Base-by-base conservation (phyloP, 768 basidiomycete genomes). In the Boletus speciosus region DNA sequence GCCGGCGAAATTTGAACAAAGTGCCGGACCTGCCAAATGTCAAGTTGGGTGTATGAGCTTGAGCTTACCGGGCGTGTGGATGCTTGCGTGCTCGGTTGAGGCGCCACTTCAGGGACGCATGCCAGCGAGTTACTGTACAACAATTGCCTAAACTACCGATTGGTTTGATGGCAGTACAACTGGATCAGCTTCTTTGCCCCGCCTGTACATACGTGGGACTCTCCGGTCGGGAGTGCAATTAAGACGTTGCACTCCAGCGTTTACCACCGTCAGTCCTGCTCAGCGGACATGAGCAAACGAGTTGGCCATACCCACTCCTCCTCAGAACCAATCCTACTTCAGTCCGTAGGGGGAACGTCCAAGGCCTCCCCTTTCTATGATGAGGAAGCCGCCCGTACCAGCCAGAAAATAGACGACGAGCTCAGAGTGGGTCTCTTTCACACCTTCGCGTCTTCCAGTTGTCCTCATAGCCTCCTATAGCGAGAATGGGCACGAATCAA, bases 391-490 rank as follows among this genome's bases (percentile, higher is more conserved):
- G 65, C 70, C 11, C 75, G 70, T 35, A 71, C 76, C 52, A 83
- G 78, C 65, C 75, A 74, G 56, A 66, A 70, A 63, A 83, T 83
- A 61, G 81, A 83, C 64, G 80, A 83, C 46, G 81, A 83, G 27
- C 66, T 83, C 63, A 80, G 71, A 71, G 82, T 81, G 39, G 23
- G 62, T 58, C 47, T 37, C 54, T 57, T 50, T 48, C 54, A 3
- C 44, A n/a, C 37, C 44, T 39, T n/a, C 0, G 6, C 15, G 1
- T 35, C 49, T 29, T 45, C 37, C 14, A 16, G 37, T 43, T 9
- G 9, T 44, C 23, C 54, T 62, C 38, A 64, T 23, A n/a, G 6
- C 7, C 57, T 52, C 36, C 38, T 47, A 39, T 58, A 84, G 81
- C 79, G 73, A 65, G 84, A 85, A 42, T 72, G 72, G 45, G 65